Evolutionary conservation across 2,329 filamentous ascomycete species (phyloP).

Genomic region (Neonectria faginata): DNA sequence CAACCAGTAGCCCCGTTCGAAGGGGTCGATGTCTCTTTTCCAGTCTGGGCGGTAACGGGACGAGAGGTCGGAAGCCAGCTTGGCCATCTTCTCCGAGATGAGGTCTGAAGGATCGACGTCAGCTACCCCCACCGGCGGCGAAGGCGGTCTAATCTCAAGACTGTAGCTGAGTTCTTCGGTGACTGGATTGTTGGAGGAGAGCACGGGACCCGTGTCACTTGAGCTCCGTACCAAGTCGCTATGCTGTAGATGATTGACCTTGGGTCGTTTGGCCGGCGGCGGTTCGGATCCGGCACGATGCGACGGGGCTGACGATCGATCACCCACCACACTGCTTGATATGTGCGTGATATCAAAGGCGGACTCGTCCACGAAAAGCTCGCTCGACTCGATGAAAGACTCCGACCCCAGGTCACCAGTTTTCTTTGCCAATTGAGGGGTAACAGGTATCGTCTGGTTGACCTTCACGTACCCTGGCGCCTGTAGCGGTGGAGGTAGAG

Average conservation of each 20-base stretch:
- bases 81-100: constrained; percentile 67
- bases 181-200: constrained; percentile 30
- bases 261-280: constrained; percentile 45
- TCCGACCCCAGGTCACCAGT: background rate
- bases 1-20: constrained; percentile 85
- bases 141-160: constrained; percentile 65
- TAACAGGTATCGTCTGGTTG: constrained; percentile 44
- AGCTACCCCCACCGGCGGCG: constrained; percentile 61
- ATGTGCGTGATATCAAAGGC: constrained; percentile 49
- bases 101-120: constrained; percentile 63
- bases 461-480: constrained; percentile 11
- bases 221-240: constrained; percentile 45
- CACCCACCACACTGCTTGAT: constrained; percentile 46
- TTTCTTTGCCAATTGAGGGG: constrained; percentile 25
- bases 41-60: constrained; percentile 64
- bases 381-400: constrained; percentile 22
- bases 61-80: constrained; percentile 61
- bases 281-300: constrained; percentile 49
- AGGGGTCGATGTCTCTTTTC: constrained; percentile 54
- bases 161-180: constrained; percentile 44
- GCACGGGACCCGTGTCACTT: constrained; percentile 46
- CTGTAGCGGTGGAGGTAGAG: constrained; percentile 12
- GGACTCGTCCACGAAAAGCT: constrained; percentile 24
- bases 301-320: constrained; percentile 29
- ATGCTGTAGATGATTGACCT: constrained; percentile 27